Evolutionary conservation across 345 rosid species (phyloP), one percentile per base, ranked within the genome.

Genomic region (Gynandropsis gynandra): DNA sequence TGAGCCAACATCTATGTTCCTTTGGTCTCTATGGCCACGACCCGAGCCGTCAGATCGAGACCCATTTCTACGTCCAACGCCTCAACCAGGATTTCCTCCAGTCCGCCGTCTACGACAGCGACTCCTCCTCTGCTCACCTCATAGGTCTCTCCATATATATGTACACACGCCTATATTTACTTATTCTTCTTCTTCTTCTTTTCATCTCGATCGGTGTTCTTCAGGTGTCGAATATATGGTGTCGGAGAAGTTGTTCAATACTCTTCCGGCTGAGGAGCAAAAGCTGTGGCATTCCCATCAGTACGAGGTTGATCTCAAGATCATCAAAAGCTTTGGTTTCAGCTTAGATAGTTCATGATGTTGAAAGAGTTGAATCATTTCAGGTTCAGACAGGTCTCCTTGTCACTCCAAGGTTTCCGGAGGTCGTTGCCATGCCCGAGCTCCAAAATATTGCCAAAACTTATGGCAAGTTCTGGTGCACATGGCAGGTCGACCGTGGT

Each of bases 271-370:
- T 0, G 80, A 77, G 9, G 89, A 85, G 61, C 86, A 85, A 51
- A 81, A 79, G 66, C 80, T 81, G 21, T 85, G 95, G 89, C 95
- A 79, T 53, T 79, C 95, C 12, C 89, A 85, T 67, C 82, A 82
- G 39, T 81, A 77, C 9, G 89, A 85, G 86, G 85, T 84, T 7
- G 33, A 8, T 2, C 34, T n/a, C n/a, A n/a, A n/a, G n/a, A n/a
- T n/a, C n/a, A n/a, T n/a, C n/a, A n/a, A n/a, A n/a, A n/a, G n/a
- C 16, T 42, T 9, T 15, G 7, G 9, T 7, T 29, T 43, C 8
- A 44, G 7, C 10, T 21, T 5, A 13, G 8, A 12, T 24, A 6
- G 12, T n/a, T 48, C 17, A 17, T 9, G 1, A 19, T 10, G 8
- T 3, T 5, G 13, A 29, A 9, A 10, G 4, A 7, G 13, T 31